These are phyloP conservation scores for Penicillium sp. DNA, from an alignment of 2,329 filamentous ascomycete species.

Conservation along the genomic window DNA sequence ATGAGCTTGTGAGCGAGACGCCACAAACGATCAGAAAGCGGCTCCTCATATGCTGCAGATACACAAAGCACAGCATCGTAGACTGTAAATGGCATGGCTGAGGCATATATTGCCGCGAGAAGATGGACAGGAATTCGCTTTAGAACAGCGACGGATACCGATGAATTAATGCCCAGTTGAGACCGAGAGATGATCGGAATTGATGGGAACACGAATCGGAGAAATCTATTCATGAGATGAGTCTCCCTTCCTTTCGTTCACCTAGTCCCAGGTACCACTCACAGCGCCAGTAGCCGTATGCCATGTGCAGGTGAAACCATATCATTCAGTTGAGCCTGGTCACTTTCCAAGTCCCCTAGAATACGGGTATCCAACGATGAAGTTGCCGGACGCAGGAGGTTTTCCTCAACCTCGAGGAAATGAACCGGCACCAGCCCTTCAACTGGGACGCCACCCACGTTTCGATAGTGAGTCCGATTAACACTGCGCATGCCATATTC, in stretches of 20 bases:
- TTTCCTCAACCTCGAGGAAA: slow-evolving; percentile 28
- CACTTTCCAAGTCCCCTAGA: slow-evolving; percentile 4
- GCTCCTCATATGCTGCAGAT: slow-evolving; percentile 27
- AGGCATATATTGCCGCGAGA: slow-evolving; percentile 34
- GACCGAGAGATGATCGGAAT: slow-evolving; percentile 33
- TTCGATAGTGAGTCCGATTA: slow-evolving; percentile 39
- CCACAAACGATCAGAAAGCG: slow-evolving; percentile 29
- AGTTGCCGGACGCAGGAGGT: slow-evolving; percentile 18
- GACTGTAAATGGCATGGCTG: slow-evolving; percentile 32
- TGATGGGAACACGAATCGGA: slow-evolving; percentile 32
- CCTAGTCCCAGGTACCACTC: slow-evolving; percentile 2
- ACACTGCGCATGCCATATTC: slow-evolving; percentile 37
- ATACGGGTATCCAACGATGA: slow-evolving; percentile 21
- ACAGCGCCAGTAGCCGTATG: slow-evolving; percentile 24
- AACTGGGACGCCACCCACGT: slow-evolving; percentile 38
- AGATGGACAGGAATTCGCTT: slow-evolving; percentile 28
- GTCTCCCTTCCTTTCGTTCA: no score
- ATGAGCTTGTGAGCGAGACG: slow-evolving; percentile 33
- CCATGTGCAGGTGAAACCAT: slow-evolving; percentile 26
- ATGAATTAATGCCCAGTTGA: slow-evolving; percentile 24
- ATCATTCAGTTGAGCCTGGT: slow-evolving; percentile 21
- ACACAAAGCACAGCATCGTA: slow-evolving; percentile 33
- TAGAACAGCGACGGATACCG: slow-evolving; percentile 15
- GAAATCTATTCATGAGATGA: slow-evolving; percentile 20
- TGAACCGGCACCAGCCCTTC: slow-evolving; percentile 36